These are phyloP conservation scores for Leishmania tropica DNA, from an alignment of 208 protist genomes.

Conservation along the genomic window DNA sequence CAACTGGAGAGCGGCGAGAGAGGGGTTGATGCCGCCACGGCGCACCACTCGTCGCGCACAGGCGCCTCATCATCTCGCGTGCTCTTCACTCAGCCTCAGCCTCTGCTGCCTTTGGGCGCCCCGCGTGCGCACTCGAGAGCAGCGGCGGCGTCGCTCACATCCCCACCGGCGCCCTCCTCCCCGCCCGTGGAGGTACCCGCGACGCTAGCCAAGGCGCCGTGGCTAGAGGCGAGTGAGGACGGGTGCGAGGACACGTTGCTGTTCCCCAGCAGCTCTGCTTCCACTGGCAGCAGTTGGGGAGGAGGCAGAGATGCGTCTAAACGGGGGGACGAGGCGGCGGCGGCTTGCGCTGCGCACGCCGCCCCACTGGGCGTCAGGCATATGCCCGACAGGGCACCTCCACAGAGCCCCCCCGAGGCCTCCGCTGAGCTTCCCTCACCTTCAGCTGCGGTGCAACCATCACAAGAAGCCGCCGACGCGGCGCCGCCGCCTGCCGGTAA, in stretches of 20 bases:
- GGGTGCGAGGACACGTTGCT: constrained; percentile 17
- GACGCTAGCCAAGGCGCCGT: neutral
- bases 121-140: neutral
- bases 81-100: constrained; percentile 26
- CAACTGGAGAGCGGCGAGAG: neutral
- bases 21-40: neutral
- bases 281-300: neutral
- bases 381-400: neutral
- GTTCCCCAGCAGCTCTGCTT: constrained; percentile 18
- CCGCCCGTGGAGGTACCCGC: neutral
- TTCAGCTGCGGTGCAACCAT: neutral
- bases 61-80: constrained; percentile 9
- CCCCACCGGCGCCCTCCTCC: neutral
- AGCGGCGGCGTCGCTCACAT: neutral
- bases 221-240: constrained; percentile 4
- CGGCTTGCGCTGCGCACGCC: neutral
- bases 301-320: neutral
- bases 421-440: neutral
- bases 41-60: neutral
- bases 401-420: neutral
- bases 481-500: neutral
- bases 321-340: neutral
- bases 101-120: neutral
- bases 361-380: neutral
- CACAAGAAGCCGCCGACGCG: neutral